Conservation (phyloP, 768 basidiomycete species). For the Amanita inopinata region DNA sequence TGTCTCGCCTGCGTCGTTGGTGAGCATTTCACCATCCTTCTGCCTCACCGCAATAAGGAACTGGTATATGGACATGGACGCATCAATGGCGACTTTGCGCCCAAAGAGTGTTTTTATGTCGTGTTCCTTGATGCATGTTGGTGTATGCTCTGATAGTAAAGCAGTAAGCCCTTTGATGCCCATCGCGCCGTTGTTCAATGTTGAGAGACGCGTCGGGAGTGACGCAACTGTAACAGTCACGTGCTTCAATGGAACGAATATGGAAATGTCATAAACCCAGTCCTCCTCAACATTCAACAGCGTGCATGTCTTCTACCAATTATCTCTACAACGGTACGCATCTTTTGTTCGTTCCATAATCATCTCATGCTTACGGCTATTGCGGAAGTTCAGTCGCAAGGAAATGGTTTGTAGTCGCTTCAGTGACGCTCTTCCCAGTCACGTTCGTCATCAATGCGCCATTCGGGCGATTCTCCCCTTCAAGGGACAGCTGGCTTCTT, state of each 20-base stretch:
- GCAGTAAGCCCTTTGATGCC: constrained; percentile 95
- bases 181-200: constrained; percentile 37
- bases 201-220: background rate
- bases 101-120: constrained; percentile 97
- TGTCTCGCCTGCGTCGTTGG: constrained; percentile 95
- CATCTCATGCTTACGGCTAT: background rate
- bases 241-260: no score
- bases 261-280: no score
- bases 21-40: constrained; percentile 92
- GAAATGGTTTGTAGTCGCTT: constrained; percentile 37
- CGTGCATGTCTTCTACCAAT: background rate
- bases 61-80: constrained; percentile 95
- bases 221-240: no score
- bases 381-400: constrained; percentile 19
- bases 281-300: background rate
- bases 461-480: constrained; percentile 68
- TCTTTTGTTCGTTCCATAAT: background rate
- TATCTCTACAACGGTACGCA: background rate
- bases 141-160: constrained; percentile 84
- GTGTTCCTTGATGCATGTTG: constrained; percentile 80
- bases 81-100: constrained; percentile 97
- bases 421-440: constrained; percentile 25
- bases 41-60: constrained; percentile 97
- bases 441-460: constrained; percentile 59
- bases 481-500: constrained; percentile 33